Conservation (phyloP, 768 basidiomycete species). For the Russula vinacea region DNA sequence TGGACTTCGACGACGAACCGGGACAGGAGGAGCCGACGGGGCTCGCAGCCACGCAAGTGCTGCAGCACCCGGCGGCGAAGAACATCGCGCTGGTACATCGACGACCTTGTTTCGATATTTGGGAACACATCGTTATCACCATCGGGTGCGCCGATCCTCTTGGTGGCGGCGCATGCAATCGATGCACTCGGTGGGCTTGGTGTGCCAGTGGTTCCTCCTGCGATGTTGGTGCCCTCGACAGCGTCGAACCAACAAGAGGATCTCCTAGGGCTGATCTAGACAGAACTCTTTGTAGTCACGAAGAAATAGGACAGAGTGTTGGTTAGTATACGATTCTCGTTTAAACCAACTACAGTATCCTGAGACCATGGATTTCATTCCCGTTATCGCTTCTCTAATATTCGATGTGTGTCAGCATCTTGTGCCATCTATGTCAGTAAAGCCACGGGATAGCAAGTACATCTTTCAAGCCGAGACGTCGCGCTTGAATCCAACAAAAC, state of each 20-base stretch:
- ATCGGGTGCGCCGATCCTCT: constrained; percentile 1
- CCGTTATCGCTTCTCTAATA: no score
- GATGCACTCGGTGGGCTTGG: constrained; percentile 22
- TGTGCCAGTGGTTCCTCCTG: constrained; percentile 21
- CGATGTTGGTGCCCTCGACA: constrained; percentile 22
- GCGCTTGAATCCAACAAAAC: no score
- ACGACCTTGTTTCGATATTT: constrained; percentile 91
- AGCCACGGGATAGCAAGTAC: no score
- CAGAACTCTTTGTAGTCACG: constrained; percentile 24
- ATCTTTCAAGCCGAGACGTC: no score
- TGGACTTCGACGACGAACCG: constrained; percentile 84
- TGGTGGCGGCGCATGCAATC: constrained; percentile 28
- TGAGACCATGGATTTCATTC: no score
- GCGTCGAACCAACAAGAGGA: constrained; percentile 23
- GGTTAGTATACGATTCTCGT: no score
- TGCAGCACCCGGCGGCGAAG: constrained; percentile 68
- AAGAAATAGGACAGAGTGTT: constrained; percentile 5
- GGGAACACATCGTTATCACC: constrained; percentile 47
- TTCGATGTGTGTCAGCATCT: no score
- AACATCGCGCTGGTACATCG: constrained; percentile 75
- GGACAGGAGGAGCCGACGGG: constrained; percentile 64
- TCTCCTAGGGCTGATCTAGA: constrained; percentile 24
- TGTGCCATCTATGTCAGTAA: no score
- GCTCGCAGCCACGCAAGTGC: constrained; percentile 71
- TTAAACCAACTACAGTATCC: no score